Base-by-base conservation (phyloP, 805 yeast genomes). In the Myxozyma neglecta region DNA sequence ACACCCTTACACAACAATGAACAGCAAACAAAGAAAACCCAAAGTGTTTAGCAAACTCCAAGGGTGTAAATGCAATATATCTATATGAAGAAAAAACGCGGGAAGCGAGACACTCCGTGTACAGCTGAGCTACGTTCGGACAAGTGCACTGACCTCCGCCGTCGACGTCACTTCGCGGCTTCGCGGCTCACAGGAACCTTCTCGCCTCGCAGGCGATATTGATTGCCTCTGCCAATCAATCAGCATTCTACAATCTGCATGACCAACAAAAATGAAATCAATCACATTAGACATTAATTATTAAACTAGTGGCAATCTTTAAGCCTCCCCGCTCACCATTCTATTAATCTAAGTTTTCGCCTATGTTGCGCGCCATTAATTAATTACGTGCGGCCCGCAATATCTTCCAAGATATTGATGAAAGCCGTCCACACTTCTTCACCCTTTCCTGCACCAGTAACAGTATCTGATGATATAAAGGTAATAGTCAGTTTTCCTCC, bases 371-470 rank as follows among this genome's bases (percentile, higher is more conserved):
- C 18, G n/a, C 24, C 46, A 42, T 3, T 10, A 3, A 20, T 1
- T n/a, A n/a, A 6, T 20, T 42, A 42, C 18, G 5, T 6, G 20
- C 46, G 10, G 46, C 20, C 18, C 10, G 51, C 39, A 47, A 47
- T 47, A 29, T n/a, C 51, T 32, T 36, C 29, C 34, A 35, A 16
- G 37, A 49, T 36, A 10, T 14, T 11, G 34, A 16, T 16, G 37
- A 49, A 49, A 36, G 6, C 11, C 9, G n/a, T 37, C 44, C 53
- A 36, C 44, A 49, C 9, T 9, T 36, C 16, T 10, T 52, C 59
- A n/a, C 56, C 60, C 9, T 60, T 60, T 11, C 60, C 64, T 8
- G 36, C 29, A 14, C 64, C 60, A 4, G 40, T 18, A 29, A 60
- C 16, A 8, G 37, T 34, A 60, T 60, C 64, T 10, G 64, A 36